Evolutionary conservation across 768 basidiomycete species (phyloP).

Genomic region (Phaeotremella fagi): DNA sequence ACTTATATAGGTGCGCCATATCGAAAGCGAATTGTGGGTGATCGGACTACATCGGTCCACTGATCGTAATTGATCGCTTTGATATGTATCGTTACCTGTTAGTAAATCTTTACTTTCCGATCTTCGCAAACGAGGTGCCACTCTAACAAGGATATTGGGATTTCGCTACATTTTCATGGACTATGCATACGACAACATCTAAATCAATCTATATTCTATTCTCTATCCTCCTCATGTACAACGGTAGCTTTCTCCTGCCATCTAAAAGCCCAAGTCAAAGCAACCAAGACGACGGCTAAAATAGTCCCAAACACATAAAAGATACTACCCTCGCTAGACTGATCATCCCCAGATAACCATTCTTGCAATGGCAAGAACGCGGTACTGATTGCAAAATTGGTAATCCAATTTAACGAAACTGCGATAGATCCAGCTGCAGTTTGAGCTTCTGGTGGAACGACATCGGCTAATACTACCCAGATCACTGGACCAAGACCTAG

Average conservation of each 20-base stretch:
- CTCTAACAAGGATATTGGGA: too few species aligned
- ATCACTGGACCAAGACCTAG: conserved; percentile 88
- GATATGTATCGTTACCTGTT: too few species aligned
- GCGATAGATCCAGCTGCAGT: conserved; percentile 72
- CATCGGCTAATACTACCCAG: conserved; percentile 87
- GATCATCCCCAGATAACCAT: conserved; percentile 26
- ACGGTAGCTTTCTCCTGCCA: background rate
- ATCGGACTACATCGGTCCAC: too few species aligned
- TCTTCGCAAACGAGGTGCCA: too few species aligned
- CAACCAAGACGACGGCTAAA: conserved; percentile 10
- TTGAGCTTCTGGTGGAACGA: conserved; percentile 72
- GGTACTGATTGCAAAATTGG: conserved; percentile 33
- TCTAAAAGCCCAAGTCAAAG: background rate
- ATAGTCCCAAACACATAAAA: conserved; percentile 27
- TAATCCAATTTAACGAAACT: conserved; percentile 58
- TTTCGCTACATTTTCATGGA: too few species aligned
- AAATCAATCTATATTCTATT: too few species aligned
- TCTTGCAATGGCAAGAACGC: conserved; percentile 32
- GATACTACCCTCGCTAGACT: conserved; percentile 28
- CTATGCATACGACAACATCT: too few species aligned
- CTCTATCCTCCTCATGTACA: too few species aligned
- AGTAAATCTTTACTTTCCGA: too few species aligned
- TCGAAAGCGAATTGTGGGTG: too few species aligned
- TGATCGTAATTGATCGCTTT: too few species aligned
- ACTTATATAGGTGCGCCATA: too few species aligned